Percentiles rank a stretch among this genome's conserved stretches.
Evolutionary conservation across 805 yeast genomes (phyloP).

Genomic region (Metschnikowia peoriensis): DNA sequence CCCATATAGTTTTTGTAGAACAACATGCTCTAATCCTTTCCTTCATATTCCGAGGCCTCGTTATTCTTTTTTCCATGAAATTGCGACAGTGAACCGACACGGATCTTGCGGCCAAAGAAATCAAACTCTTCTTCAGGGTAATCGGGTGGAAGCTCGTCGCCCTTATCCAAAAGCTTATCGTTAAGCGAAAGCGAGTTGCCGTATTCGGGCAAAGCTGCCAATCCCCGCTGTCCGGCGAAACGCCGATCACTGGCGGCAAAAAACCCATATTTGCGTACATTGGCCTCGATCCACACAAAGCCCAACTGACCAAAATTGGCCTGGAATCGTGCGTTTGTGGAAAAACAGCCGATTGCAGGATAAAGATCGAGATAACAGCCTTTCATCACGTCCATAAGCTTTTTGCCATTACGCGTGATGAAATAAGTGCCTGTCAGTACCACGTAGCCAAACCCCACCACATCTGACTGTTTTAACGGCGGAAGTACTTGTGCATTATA

Average conservation of each 20-base stretch:
- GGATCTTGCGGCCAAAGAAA: conserved; percentile 50
- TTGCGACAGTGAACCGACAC: conserved; percentile 31
- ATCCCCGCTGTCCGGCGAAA: conserved; percentile 38
- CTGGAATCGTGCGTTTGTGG: conserved; percentile 42
- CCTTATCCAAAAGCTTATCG: conserved; percentile 64
- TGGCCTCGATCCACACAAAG: conserved; percentile 50
- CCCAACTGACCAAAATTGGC: conserved; percentile 45
- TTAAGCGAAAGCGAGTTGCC: conserved; percentile 19
- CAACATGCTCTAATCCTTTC: conserved; percentile 3
- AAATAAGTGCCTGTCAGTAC: conserved; percentile 48
- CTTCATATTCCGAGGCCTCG: conserved; percentile 15
- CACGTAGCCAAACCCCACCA: conserved; percentile 55
- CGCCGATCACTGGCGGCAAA: conserved; percentile 46
- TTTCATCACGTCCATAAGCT: conserved; percentile 48
- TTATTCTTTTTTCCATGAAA: conserved; percentile 8
- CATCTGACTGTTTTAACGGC: conserved; percentile 50
- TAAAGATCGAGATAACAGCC: conserved; percentile 49
- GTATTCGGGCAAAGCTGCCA: conserved; percentile 40
- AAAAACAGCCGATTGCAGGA: conserved; percentile 54
- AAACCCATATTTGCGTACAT: conserved; percentile 55
- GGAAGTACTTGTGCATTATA: conserved; percentile 49
- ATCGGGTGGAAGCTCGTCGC: conserved; percentile 70
- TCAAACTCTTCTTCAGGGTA: conserved; percentile 64
- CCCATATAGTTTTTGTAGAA: no score
- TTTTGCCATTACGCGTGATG: conserved; percentile 56